Conservation (phyloP, 148 eudicot genomes). For the Amaranthus hypochondriacus region DNA sequence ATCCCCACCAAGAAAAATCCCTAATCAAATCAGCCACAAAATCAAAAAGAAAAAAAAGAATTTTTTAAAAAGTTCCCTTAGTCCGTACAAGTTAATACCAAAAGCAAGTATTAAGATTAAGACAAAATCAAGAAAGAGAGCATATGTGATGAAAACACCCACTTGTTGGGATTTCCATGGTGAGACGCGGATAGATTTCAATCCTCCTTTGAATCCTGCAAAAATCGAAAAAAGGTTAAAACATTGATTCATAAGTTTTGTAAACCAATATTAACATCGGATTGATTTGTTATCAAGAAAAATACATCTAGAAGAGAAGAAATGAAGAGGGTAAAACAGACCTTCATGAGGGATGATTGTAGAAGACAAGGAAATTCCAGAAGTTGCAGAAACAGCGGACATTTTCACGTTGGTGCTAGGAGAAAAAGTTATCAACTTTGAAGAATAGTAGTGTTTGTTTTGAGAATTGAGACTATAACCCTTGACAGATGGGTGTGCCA, state of each 20-base stretch:
- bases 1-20: not conserved
- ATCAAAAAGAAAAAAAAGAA: not conserved
- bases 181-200: slow-evolving; percentile 11
- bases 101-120: no score
- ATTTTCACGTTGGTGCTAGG: not conserved
- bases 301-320: not conserved
- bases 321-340: slow-evolving; percentile 3
- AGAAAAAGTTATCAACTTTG: not conserved
- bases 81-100: no score
- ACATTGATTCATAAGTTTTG: not conserved
- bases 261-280: not conserved
- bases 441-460: not conserved
- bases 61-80: no score
- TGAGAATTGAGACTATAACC: not conserved
- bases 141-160: not conserved
- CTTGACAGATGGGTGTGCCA: not conserved
- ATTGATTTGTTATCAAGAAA: not conserved
- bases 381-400: slow-evolving; percentile 24
- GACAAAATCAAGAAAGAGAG: no score
- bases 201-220: slow-evolving; percentile 28
- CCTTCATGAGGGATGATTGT: slow-evolving; percentile 23
- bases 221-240: not conserved
- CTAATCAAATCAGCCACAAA: not conserved
- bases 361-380: slow-evolving; percentile 24
- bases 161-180: slow-evolving; percentile 25